Evolutionary conservation across 2,329 filamentous ascomycete genomes (phyloP), one percentile per base, ranked within the genome.

Genomic region (Cytospora chrysosperma): DNA sequence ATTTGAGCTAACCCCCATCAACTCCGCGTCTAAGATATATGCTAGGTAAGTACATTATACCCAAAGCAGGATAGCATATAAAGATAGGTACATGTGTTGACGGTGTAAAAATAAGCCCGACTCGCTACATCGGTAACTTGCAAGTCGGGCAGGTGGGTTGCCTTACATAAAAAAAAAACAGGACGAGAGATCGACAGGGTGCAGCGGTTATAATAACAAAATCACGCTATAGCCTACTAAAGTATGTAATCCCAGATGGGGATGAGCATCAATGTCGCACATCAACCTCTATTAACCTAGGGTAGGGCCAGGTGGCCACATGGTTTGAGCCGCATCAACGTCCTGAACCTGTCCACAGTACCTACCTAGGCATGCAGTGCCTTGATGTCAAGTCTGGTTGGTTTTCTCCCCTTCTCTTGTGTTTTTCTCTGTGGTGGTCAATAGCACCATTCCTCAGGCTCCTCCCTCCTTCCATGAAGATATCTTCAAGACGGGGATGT

Each of bases 281-380:
- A 63, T 65, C 43, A 32, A 59, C 47, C 51, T 55, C 47, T 37
- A n/a, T n/a, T n/a, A 37, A 55, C 56, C n/a, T n/a, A n/a, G n/a
- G n/a, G n/a, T 50, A 58, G 61, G 61, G 53, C 43, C 32, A 28
- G 49, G 34, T 56, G 64, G 47, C 64, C 64, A 66, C 64, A 66
- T 66, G 64, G 61, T 59, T 66, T 66, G 61, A 66, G 64, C 64
- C 64, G 64, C 64, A 66, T 66, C 64, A 52, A 61, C 59, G 43
- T 61, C 59, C 59, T 55, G 27, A 52, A 55, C 37, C 51, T 30
- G 54, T 37, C 26, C n/a, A n/a, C n/a, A n/a, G n/a, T n/a, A n/a
- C n/a, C n/a, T n/a, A n/a, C n/a, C n/a, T n/a, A n/a, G n/a, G n/a
- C n/a, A n/a, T n/a, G n/a, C n/a, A n/a, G n/a, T n/a, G n/a, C n/a